Base-by-base conservation (phyloP, 2,329 filamentous ascomycete genomes). In the Macrophomina phaseolina region DNA sequence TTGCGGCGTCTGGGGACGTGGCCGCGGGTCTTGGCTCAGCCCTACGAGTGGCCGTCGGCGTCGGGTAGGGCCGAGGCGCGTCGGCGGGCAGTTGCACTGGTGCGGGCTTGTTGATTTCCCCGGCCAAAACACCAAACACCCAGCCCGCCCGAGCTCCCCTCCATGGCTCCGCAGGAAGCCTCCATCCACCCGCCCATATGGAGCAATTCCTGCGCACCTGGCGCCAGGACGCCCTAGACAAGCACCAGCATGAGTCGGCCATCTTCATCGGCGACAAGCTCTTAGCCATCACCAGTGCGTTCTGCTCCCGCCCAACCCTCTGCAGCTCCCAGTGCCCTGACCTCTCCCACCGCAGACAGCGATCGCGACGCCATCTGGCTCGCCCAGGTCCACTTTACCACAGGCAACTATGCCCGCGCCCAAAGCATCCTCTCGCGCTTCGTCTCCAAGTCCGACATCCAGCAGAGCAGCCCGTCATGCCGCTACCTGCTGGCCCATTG, bases 181-280 rank as follows among this genome's bases (percentile, higher is more conserved):
- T 23, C 23, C 18, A 36, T 11, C 23, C 52, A 66, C 65, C 48
- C 30, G 49, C 48, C 46, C 49, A 49, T 69, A 98, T 99, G 95
- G 93, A 98, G 84, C 90, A 89, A 75, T 97, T 94, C 80, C 86
- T 99, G 76, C 90, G 94, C 77, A 91, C 92, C 75, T 99, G 95
- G 95, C 88, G 94, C 76, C 92, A 97, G 81, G 93, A 97, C 83
- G 94, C 94, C 76, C 84, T 97, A 75, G 94, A 97, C 81, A 95
- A 96, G 79, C 93, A 95, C 70, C 95, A 99, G 78, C 94, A 97
- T 79, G 94, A 98, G 71, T 92, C 94, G 40, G 95, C 95, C 75
- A 94, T 98, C 73, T 98, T 97, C 78, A 93, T 98, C 70, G 95
- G 93, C 70, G 95, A 99, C 85, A 99, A 99, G 83, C 85, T 99